Evolutionary conservation across 2,329 filamentous ascomycete species (phyloP).

Genomic region (Colletotrichum paranaense): DNA sequence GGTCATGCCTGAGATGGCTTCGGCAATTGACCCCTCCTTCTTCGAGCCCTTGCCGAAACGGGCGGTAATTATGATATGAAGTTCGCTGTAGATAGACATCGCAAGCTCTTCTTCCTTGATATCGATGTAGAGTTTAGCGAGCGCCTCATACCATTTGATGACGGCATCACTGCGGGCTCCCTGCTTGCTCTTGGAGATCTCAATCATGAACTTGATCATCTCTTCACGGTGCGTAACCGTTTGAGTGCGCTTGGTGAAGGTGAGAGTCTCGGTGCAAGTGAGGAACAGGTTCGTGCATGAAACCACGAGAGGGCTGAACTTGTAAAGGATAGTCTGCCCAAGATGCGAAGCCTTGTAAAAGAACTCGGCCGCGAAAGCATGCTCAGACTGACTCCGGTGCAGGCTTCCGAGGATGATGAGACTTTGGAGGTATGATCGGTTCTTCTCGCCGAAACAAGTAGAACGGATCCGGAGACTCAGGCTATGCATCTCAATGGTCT

Average conservation of each 20-base stretch:
- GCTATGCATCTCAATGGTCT: slow-evolving; percentile 44
- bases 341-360: slow-evolving; percentile 49
- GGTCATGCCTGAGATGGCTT: slow-evolving; percentile 47
- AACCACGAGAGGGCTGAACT: slow-evolving; percentile 46
- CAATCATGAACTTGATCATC: slow-evolving; percentile 52
- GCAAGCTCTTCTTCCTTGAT: slow-evolving; percentile 49
- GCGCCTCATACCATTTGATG: slow-evolving; percentile 48
- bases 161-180: slow-evolving; percentile 48
- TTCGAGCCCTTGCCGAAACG: slow-evolving; percentile 47
- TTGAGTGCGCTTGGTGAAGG: slow-evolving; percentile 47
- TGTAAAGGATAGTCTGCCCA: slow-evolving; percentile 45
- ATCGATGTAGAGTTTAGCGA: slow-evolving; percentile 49
- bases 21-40: slow-evolving; percentile 43
- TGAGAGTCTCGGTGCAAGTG: slow-evolving; percentile 46
- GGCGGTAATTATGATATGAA: slow-evolving; percentile 47
- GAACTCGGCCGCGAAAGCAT: slow-evolving; percentile 43
- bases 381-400: slow-evolving; percentile 41
- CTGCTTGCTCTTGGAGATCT: slow-evolving; percentile 48
- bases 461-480: slow-evolving; percentile 49
- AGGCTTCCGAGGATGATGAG: slow-evolving; percentile 50
- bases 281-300: slow-evolving; percentile 50
- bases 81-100: slow-evolving; percentile 46
- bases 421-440: slow-evolving; percentile 48
- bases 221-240: slow-evolving; percentile 50
- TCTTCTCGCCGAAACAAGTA: slow-evolving; percentile 49